Conservation (phyloP, 192 early-diverging fungal species). For the Kickxella alabastrina region DNA sequence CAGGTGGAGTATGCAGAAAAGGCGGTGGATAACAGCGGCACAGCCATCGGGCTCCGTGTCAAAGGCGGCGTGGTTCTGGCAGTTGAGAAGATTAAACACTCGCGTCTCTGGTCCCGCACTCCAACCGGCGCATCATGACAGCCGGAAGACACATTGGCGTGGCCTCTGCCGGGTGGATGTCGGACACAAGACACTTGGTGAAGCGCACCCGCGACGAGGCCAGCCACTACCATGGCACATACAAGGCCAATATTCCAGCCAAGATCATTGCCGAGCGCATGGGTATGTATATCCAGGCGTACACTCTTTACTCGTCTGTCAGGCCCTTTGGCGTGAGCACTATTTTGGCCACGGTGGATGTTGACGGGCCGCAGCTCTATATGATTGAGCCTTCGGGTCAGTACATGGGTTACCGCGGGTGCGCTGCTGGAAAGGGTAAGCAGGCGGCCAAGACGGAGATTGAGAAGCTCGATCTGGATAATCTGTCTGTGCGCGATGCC, state of each 20-base stretch:
- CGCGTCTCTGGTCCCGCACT: constrained; percentile 89
- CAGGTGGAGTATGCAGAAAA: constrained; percentile 99
- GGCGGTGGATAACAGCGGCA: constrained; percentile 98
- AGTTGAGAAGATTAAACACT: constrained; percentile 92
- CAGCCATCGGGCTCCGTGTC: constrained; percentile 87
- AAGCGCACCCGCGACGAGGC: constrained; percentile 90
- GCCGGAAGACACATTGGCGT: constrained; percentile 92
- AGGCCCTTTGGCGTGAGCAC: constrained; percentile 89
- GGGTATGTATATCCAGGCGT: constrained; percentile 91
- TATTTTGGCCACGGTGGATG: constrained; percentile 78
- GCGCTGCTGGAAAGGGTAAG: constrained; percentile 94
- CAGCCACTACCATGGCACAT: constrained; percentile 79
- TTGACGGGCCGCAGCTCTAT: constrained; percentile 79
- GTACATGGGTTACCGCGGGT: constrained; percentile 95
- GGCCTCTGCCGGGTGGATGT: constrained; percentile 87
- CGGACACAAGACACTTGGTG: constrained; percentile 87
- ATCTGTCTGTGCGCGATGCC: constrained; percentile 73
- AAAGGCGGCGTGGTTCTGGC: constrained; percentile 97
- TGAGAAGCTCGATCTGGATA: constrained; percentile 87
- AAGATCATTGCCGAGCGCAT: constrained; percentile 92
- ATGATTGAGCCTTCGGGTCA: constrained; percentile 97
- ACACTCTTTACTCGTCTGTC: constrained; percentile 93
- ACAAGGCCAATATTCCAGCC: constrained; percentile 76
- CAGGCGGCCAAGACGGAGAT: constrained; percentile 98
- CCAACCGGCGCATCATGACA: constrained; percentile 90